phyloP scores from a whole-genome alignment of 495 filamentous ascomycete genomes.

The Glonium stellatum region DNA sequence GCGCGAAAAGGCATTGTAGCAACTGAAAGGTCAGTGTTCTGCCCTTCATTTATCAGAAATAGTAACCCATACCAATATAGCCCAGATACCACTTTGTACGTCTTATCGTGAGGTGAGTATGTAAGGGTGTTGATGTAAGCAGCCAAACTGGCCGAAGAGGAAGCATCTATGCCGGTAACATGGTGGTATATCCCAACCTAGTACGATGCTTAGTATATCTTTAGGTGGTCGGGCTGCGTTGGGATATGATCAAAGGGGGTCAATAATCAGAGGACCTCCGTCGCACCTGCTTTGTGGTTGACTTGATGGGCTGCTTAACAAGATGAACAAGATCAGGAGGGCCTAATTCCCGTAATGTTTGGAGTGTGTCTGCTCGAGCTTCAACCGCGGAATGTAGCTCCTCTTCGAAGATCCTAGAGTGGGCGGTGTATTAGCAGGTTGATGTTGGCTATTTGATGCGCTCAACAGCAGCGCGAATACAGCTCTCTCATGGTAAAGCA shows the following conservation, averaged over 20 bases:
- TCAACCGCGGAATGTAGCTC: conserved; percentile 81
- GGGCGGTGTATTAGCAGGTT: conserved; percentile 16
- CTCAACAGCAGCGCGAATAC: no score
- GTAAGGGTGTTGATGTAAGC: conserved; percentile 98
- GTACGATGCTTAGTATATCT: conserved; percentile 4
- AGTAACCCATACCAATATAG: conserved; percentile 68
- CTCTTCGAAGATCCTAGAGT: conserved; percentile 77
- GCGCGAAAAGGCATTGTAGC: conserved; percentile 98
- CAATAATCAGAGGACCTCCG: not conserved
- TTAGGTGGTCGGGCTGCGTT: conserved; percentile 9
- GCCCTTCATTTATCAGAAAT: not conserved
- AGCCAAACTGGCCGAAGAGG: conserved; percentile 90
- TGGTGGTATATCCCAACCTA: conserved; percentile 94
- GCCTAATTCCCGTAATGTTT: conserved; percentile 80
- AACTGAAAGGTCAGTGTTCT: conserved; percentile 47
- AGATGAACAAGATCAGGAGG: conserved; percentile 94
- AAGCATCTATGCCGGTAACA: conserved; percentile 95
- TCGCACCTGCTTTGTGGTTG: conserved; percentile 56
- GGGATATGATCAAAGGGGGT: not conserved
- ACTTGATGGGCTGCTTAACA: conserved; percentile 72
- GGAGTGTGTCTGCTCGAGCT: conserved; percentile 78
- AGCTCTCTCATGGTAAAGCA: no score
- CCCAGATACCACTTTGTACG: conserved; percentile 84
- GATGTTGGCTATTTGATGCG: no score
- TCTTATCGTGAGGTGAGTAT: conserved; percentile 77